Percentiles rank a stretch among this genome's conserved stretches.
These are phyloP conservation scores for Arabidopsis suecica DNA, from an alignment of 345 rosid species.

Conservation along the genomic window DNA sequence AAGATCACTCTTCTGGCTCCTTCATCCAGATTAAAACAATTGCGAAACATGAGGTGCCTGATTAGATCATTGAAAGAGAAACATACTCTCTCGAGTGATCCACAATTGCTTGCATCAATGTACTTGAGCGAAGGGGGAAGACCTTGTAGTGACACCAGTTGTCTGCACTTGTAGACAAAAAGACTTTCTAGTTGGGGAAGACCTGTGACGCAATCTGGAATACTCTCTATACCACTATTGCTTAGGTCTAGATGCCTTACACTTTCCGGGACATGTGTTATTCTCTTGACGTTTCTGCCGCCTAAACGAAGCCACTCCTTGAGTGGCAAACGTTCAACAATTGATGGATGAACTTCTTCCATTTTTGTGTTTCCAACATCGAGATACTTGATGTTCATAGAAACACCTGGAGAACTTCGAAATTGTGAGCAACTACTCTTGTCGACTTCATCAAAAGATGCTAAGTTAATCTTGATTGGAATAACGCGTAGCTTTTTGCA, in stretches of 20 bases:
- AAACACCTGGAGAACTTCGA: neutral
- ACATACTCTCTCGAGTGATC: neutral
- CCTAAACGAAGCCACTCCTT: too few relatives aligned
- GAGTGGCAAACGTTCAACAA: too few relatives aligned
- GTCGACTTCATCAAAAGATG: neutral
- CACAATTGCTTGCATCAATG: rapidly evolving
- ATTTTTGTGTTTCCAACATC: neutral
- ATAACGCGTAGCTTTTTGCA: neutral
- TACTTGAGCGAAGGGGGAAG: neutral
- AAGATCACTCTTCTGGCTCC: neutral
- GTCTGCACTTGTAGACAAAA: too few relatives aligned
- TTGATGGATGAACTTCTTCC: too few relatives aligned
- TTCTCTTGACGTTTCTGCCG: too few relatives aligned
- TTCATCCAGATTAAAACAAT: neutral
- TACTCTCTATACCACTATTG: too few relatives aligned
- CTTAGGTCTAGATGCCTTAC: too few relatives aligned
- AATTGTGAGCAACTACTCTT: slow-evolving; percentile 8
- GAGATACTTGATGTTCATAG: neutral
- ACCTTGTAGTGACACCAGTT: neutral
- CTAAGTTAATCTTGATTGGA: too few relatives aligned
- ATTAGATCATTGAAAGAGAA: neutral
- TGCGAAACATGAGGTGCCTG: neutral
- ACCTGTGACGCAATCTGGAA: too few relatives aligned
- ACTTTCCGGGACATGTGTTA: too few relatives aligned
- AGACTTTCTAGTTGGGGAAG: too few relatives aligned